phyloP scores from a whole-genome alignment of 257 asterid genomes.

The Nicotiana paniculata region DNA sequence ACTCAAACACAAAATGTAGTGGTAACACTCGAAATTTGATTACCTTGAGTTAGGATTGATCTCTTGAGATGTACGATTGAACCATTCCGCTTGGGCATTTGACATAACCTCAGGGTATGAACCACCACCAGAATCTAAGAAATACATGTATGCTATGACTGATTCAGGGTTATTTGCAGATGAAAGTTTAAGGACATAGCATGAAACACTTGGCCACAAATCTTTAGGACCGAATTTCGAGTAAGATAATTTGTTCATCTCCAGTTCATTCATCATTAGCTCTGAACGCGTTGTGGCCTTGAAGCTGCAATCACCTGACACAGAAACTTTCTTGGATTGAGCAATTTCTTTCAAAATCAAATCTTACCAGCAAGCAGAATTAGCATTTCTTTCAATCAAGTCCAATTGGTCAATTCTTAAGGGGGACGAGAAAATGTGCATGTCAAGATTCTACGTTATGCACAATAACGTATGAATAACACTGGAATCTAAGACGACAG shows the following conservation, averaged over 20 bases:
- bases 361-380: background rate
- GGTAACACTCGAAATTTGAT: background rate
- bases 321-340: background rate
- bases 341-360: background rate
- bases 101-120: constrained; percentile 85
- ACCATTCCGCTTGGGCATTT: constrained; percentile 71
- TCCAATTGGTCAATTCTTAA: background rate
- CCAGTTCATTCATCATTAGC: constrained; percentile 47
- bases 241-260: constrained; percentile 35
- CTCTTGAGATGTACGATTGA: constrained; percentile 41
- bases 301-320: constrained; percentile 55
- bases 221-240: constrained; percentile 48
- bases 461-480: background rate
- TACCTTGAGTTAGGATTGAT: constrained; percentile 72
- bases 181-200: constrained; percentile 53
- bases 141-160: constrained; percentile 57
- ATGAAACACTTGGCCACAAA: constrained; percentile 85
- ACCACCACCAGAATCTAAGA: constrained; percentile 94
- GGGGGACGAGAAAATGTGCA: background rate
- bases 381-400: background rate
- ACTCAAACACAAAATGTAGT: background rate
- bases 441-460: background rate
- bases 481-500: constrained; percentile 21
- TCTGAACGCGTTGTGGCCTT: constrained; percentile 73
- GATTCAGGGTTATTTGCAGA: constrained; percentile 30